Base-by-base conservation (phyloP, 768 basidiomycete species). In the Lactarius sanguifluus region DNA sequence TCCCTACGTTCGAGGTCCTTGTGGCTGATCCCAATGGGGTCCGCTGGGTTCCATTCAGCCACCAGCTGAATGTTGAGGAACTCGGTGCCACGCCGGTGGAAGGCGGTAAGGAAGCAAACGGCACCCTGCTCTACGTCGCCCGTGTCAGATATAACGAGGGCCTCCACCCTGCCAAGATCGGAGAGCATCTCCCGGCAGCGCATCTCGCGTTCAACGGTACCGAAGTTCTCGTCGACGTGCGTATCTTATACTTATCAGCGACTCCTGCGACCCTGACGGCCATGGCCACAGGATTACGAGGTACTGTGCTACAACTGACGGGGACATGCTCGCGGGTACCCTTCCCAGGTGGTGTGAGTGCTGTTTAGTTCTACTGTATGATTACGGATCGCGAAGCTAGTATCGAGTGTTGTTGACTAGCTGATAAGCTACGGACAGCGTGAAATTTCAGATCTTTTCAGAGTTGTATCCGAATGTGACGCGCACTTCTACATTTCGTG, bases 1-100 rank as follows among this genome's bases (percentile, higher is more conserved):
- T 86, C 40, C 82, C 80, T 34, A 80, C 78, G 40, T 91, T 85
- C 70, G 90, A 92, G 72, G 81, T 91, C 56, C 85, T 92, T n/a
- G 77, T 90, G 20, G 90, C 87, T 1, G 79, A 91, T 71, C 76
- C 79, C 69, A 75, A 73, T 4, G 86, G 79, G 30, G 74, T 92
- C 61, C 79, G 70, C 58, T 92, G 90, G 90, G 85, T 88, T 0
- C 67, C 79, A 58, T 69, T 75, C 58, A 75, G 75, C 40, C 87
- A 86, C 32, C 74, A 72, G 7, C 68, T 90, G 64, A 78, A 85
- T 61, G 64, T 84, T 40, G 55, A 72, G 1, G 63, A 70, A 43
- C 81, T 89, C 38, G 77, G 82, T 57, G 76, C 76, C 57, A 75
- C 67, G 5, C 88, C 87, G 1, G 86, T 92, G 41, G 87, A 90